phyloP scores from a whole-genome alignment of 2,329 filamentous ascomycete species.

The Sporothrix pseudoabietina region DNA sequence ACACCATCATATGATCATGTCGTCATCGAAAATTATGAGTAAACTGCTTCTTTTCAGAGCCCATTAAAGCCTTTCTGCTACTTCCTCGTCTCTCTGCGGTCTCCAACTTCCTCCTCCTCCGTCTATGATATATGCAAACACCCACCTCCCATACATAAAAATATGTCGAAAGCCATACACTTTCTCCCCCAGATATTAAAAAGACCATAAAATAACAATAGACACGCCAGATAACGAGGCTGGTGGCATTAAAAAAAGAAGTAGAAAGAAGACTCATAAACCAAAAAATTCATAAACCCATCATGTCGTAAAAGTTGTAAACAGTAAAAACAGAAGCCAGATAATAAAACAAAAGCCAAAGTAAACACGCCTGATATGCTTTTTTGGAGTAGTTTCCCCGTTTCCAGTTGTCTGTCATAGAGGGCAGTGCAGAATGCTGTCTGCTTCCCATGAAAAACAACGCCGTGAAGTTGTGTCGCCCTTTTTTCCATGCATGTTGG shows the following conservation, averaged over 20 bases:
- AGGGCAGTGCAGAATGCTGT: not conserved
- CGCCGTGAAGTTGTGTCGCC: not conserved
- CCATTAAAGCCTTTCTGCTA: not conserved
- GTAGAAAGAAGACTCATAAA: slow-evolving; percentile 34
- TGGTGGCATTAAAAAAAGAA: slow-evolving; percentile 3
- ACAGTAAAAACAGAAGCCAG: not conserved
- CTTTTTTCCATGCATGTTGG: slow-evolving; percentile 18
- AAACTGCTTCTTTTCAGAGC: slow-evolving; percentile 2
- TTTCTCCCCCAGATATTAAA: slow-evolving; percentile 30
- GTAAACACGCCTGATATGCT: slow-evolving; percentile 22
- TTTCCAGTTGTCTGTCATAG: not conserved
- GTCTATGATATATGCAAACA: slow-evolving; percentile 21
- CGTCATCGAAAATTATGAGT: not conserved
- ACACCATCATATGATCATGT: not conserved
- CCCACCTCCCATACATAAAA: not conserved
- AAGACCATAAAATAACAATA: slow-evolving; percentile 26
- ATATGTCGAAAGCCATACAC: not conserved
- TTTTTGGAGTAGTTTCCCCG: not conserved
- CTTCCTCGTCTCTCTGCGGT: not conserved
- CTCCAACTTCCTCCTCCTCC: not conserved
- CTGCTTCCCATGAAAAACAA: slow-evolving; percentile 1
- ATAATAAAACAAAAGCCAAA: slow-evolving; percentile 23
- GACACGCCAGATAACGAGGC: slow-evolving; percentile 23
- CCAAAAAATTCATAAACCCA: slow-evolving; percentile 33
- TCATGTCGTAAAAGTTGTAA: slow-evolving; percentile 29